Conservation (phyloP, 192 early-diverging fungal genomes). For the Haplosporangium gracile region DNA sequence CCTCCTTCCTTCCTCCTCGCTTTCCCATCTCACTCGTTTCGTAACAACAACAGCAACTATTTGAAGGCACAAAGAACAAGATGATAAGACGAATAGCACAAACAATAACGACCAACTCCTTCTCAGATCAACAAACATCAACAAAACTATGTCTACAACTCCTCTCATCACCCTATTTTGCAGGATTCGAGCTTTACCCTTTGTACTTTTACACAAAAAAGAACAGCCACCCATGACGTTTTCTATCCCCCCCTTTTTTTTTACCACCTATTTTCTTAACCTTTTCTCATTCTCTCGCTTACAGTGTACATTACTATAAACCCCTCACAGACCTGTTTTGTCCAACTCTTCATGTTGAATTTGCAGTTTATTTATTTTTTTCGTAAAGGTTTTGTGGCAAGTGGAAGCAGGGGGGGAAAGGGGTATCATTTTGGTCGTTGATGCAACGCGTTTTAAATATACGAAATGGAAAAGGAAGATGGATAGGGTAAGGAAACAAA, state of each 20-base stretch:
- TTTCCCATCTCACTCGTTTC: too few species aligned
- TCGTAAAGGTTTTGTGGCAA: too few species aligned
- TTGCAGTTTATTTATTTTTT: too few species aligned
- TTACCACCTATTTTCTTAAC: background rate
- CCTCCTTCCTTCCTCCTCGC: background rate
- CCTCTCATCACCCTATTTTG: background rate
- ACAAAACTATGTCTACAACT: too few species aligned
- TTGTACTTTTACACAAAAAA: constrained; percentile 4
- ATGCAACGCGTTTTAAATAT: background rate
- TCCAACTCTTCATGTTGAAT: background rate
- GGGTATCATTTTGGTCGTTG: background rate
- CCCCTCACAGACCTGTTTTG: background rate
- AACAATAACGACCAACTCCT: too few species aligned
- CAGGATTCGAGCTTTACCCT: background rate
- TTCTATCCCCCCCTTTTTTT: background rate
- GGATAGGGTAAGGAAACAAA: too few species aligned
- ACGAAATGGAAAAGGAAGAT: background rate
- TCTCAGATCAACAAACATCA: too few species aligned
- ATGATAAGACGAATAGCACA: too few species aligned
- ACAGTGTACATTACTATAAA: background rate
- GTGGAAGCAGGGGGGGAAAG: background rate
- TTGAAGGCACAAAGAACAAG: too few species aligned
- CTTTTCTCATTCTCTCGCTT: background rate
- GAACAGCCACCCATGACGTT: background rate
- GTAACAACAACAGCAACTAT: too few species aligned